Evolutionary conservation across 2,329 filamentous ascomycete genomes (phyloP).

Genomic region (Sporothrix brunneoviolacea): DNA sequence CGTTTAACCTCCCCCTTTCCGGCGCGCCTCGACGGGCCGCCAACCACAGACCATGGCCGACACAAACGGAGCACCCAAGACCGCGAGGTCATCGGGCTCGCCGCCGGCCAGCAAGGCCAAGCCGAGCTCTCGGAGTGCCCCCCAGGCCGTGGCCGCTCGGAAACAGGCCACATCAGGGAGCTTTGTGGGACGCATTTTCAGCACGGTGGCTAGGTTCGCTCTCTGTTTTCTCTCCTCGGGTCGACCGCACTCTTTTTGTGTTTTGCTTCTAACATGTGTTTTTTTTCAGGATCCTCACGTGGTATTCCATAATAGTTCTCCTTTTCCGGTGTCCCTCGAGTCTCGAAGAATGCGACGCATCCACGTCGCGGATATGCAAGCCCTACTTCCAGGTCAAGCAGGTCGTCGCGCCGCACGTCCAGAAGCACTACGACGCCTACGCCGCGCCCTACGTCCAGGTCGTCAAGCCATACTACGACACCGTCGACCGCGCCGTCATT

Average conservation of each 20-base stretch:
- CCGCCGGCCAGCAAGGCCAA: not conserved
- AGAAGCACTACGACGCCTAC: conserved; percentile 81
- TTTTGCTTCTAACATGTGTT: not conserved
- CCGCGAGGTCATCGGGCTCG: conserved; percentile 1
- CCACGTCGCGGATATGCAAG: conserved; percentile 72
- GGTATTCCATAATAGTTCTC: conserved; percentile 78
- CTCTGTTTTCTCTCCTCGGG: no score
- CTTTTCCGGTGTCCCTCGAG: conserved; percentile 75
- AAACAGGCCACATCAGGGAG: not conserved
- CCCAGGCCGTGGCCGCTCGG: not conserved
- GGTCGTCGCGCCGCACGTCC: conserved; percentile 62
- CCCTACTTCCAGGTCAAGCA: conserved; percentile 67
- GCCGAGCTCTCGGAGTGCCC: not conserved
- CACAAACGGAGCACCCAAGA: conserved; percentile 2
- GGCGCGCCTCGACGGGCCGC: not conserved
- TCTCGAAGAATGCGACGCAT: conserved; percentile 58
- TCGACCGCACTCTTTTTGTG: not conserved
- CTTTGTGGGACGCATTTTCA: conserved; percentile 4
- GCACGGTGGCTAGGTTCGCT: conserved; percentile 12
- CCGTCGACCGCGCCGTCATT: conserved; percentile 57
- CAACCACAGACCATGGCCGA: conserved; percentile 7
- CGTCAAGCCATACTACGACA: conserved; percentile 67
- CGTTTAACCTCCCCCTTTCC: not conserved
- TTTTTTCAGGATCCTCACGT: conserved; percentile 62
- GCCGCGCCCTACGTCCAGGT: conserved; percentile 74